Conservation (phyloP, 1,284 basidiomycete species). For the Porogramme epimiltina region DNA sequence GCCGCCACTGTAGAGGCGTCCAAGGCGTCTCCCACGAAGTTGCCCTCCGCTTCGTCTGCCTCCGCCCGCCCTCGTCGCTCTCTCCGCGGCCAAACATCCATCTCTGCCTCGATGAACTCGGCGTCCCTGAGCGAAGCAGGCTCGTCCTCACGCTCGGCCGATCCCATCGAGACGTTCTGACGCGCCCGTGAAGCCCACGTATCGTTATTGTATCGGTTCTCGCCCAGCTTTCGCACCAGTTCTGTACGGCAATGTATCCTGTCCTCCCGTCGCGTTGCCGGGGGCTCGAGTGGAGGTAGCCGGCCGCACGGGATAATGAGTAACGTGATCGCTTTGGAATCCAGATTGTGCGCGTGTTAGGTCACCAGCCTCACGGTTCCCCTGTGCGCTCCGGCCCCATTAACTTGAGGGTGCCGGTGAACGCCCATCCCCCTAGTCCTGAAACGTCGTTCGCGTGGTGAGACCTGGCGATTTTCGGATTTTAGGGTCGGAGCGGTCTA, state of each 20-base stretch:
- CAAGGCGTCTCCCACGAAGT: constrained; percentile 15
- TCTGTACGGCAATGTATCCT: constrained; percentile 20
- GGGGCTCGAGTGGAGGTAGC: too few species aligned
- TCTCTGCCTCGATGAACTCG: constrained; percentile 20
- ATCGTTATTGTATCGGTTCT: constrained; percentile 24
- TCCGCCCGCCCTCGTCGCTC: constrained; percentile 22
- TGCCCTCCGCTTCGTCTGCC: not conserved
- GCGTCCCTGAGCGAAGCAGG: constrained; percentile 21
- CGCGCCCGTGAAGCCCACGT: constrained; percentile 15
- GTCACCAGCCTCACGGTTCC: too few species aligned
- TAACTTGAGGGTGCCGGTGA: too few species aligned
- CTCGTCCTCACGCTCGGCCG: constrained; percentile 10
- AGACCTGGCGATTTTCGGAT: too few species aligned
- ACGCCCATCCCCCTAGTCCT: too few species aligned
- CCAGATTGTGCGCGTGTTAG: too few species aligned
- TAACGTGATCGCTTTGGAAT: too few species aligned
- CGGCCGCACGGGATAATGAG: too few species aligned
- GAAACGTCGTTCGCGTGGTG: too few species aligned
- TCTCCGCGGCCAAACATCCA: constrained; percentile 18
- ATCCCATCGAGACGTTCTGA: constrained; percentile 18
- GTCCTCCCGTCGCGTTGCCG: not conserved
- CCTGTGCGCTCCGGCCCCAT: too few species aligned
- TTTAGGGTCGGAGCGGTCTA: too few species aligned
- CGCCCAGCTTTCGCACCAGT: constrained; percentile 12
- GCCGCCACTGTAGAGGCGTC: constrained; percentile 5